Percentiles rank a stretch among this genome's conserved stretches.
Conservation (phyloP, 768 basidiomycete genomes). For the Pluteus cervinus region DNA sequence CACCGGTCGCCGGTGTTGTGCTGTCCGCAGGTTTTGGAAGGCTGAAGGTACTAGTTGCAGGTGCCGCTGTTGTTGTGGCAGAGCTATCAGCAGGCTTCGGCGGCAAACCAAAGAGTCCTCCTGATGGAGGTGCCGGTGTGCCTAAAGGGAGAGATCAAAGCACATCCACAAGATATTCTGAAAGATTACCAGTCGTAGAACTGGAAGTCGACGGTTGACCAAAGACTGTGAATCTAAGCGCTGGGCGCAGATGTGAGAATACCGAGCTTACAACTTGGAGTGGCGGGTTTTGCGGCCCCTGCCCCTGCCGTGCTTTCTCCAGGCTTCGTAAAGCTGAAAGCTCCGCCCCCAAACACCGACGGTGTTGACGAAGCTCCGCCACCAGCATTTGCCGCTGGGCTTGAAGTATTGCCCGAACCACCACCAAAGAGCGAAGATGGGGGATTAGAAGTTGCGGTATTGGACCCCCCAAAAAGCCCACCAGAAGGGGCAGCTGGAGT, state of each 20-base stretch:
- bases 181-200: constrained; percentile 11
- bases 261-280: constrained; percentile 4
- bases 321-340: constrained; percentile 11
- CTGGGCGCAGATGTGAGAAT: background rate
- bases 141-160: constrained; percentile 3
- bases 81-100: background rate
- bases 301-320: constrained; percentile 13
- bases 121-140: constrained; percentile 7
- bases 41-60: constrained; percentile 3
- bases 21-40: constrained; percentile 13
- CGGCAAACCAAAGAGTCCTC: constrained; percentile 12
- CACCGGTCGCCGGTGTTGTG: constrained; percentile 13
- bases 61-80: constrained; percentile 8
- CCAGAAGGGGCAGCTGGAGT: constrained; percentile 7
- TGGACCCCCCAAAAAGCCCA: too few relatives aligned
- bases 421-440: too few relatives aligned
- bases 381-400: too few relatives aligned
- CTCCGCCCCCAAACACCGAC: background rate
- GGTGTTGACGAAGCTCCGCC: constrained; percentile 2
- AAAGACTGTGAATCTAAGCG: constrained; percentile 4
- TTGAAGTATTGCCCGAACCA: constrained; percentile 24
- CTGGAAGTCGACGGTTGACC: constrained; percentile 10
- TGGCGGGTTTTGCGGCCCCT: constrained; percentile 9
- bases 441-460: too few relatives aligned
- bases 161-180: constrained; percentile 14